A percentile compares a stretch with the other conserved stretches of the same genome.
Conservation (phyloP, 2,329 filamentous ascomycete species). For the Hypomyces perniciosus region DNA sequence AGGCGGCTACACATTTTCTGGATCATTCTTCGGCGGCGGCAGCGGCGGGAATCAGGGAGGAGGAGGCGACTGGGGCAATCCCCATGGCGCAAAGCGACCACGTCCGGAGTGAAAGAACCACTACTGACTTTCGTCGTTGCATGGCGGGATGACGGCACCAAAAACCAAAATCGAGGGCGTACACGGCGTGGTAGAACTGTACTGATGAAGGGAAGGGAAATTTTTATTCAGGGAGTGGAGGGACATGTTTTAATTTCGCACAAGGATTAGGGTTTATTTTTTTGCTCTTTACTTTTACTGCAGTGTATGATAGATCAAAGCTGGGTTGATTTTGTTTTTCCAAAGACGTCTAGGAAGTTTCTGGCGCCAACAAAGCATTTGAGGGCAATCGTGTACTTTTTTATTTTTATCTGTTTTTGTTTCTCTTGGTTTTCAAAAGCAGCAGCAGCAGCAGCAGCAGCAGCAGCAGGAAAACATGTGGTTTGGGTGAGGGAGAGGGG, state of each 20-base stretch:
- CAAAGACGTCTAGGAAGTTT: slow-evolving; percentile 5
- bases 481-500: too few relatives aligned
- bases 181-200: not conserved
- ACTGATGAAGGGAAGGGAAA: not conserved
- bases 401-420: not conserved
- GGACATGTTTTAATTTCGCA: not conserved
- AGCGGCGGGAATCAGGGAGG: slow-evolving; percentile 26
- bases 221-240: not conserved
- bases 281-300: not conserved
- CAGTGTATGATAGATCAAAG: slow-evolving; percentile 13
- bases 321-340: not conserved
- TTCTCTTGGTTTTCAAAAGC: not conserved
- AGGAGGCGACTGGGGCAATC: slow-evolving; percentile 65
- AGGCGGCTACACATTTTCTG: slow-evolving; percentile 58
- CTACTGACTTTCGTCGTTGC: not conserved
- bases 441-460: too few relatives aligned
- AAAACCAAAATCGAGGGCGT: not conserved
- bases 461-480: too few relatives aligned
- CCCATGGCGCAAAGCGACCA: slow-evolving; percentile 73
- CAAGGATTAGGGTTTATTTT: not conserved
- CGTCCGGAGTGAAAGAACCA: slow-evolving; percentile 55
- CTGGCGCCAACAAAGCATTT: slow-evolving; percentile 4
- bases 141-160: too few relatives aligned
- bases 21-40: slow-evolving; percentile 40
- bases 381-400: slow-evolving; percentile 1